Conservation (phyloP, 768 basidiomycete species). For the Mycena chlorophos region DNA sequence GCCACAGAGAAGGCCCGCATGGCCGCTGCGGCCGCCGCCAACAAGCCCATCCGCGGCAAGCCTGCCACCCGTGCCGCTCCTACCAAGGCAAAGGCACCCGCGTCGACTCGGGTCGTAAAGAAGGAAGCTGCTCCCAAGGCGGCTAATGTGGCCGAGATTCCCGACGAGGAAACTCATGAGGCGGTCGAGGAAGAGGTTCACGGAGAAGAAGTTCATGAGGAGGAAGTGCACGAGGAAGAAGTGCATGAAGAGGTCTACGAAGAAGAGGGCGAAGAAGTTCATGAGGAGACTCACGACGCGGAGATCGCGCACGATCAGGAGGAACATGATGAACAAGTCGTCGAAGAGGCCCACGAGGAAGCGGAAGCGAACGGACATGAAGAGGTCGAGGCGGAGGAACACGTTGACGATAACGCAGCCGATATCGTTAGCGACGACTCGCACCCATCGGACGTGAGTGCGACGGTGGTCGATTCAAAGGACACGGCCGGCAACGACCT, state of each 20-base stretch:
- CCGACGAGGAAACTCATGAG: slow-evolving; percentile 16
- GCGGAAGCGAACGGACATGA: slow-evolving; percentile 17
- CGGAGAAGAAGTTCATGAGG: slow-evolving; percentile 21
- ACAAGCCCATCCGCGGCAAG: slow-evolving; percentile 29
- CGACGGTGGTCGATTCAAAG: slow-evolving; percentile 19
- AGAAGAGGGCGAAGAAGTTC: slow-evolving; percentile 17
- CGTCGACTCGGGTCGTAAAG: slow-evolving; percentile 16
- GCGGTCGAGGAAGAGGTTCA: neutral
- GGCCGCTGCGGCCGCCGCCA: slow-evolving; percentile 33
- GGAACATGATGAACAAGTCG: slow-evolving; percentile 11
- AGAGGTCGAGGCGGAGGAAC: slow-evolving; percentile 19
- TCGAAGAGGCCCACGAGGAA: slow-evolving; percentile 21
- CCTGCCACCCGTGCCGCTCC: slow-evolving; percentile 30
- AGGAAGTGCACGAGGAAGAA: slow-evolving; percentile 23
- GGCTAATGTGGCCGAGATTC: slow-evolving; percentile 10
- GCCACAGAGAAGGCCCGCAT: slow-evolving; percentile 66
- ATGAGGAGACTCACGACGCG: slow-evolving; percentile 13
- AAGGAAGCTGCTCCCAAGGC: slow-evolving; percentile 6
- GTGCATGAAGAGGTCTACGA: slow-evolving; percentile 15
- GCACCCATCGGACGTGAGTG: slow-evolving; percentile 16
- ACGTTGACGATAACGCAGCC: slow-evolving; percentile 16
- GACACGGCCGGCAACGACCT: slow-evolving; percentile 42
- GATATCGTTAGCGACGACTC: slow-evolving; percentile 17
- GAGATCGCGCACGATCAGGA: slow-evolving; percentile 20
- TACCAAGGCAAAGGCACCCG: slow-evolving; percentile 22